These are phyloP conservation scores for Staphylotrichum longicolle DNA, from an alignment of 495 filamentous ascomycete species.

Conservation along the genomic window DNA sequence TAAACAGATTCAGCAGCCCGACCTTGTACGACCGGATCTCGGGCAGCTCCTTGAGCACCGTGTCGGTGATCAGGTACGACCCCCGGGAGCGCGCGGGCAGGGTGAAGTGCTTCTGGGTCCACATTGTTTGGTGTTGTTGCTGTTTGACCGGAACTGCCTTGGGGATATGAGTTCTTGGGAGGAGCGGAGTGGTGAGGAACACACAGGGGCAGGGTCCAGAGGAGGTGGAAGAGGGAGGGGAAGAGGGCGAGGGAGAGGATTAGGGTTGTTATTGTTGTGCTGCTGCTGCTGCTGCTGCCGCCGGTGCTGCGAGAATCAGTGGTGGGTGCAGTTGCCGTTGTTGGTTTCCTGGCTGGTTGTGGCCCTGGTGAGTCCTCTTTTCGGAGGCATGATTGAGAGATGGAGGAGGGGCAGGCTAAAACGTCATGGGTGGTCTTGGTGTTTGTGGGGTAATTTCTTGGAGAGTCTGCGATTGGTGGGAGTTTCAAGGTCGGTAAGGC, in stretches of 20 bases:
- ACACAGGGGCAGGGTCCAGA: constrained; percentile 41
- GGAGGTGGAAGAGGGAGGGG: constrained; percentile 51
- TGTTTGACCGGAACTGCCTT: constrained; percentile 7
- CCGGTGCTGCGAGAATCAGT: neutral
- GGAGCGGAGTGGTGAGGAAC: constrained; percentile 19
- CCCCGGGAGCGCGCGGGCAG: constrained; percentile 74
- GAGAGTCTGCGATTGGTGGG: constrained; percentile 6
- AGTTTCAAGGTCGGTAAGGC: no score
- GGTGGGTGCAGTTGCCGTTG: neutral
- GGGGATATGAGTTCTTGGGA: neutral
- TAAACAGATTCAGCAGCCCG: constrained; percentile 82
- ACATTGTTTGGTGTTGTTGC: constrained; percentile 50
- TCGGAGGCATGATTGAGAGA: constrained; percentile 16
- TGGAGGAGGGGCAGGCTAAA: constrained; percentile 14
- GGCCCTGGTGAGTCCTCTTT: constrained; percentile 11
- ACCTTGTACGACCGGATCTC: constrained; percentile 77
- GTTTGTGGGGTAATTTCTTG: neutral
- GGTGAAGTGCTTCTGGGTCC: constrained; percentile 76
- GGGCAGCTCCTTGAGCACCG: constrained; percentile 64
- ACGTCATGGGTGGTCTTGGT: constrained; percentile 15
- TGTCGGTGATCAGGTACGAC: constrained; percentile 83
- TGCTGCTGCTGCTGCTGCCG: neutral
- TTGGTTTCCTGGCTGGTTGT: neutral
- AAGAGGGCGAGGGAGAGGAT: constrained; percentile 56
- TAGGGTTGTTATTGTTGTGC: constrained; percentile 20